These are phyloP conservation scores for Phytopythium ostracodes DNA, from an alignment of 352 stramenopile species.

Conservation along the genomic window DNA sequence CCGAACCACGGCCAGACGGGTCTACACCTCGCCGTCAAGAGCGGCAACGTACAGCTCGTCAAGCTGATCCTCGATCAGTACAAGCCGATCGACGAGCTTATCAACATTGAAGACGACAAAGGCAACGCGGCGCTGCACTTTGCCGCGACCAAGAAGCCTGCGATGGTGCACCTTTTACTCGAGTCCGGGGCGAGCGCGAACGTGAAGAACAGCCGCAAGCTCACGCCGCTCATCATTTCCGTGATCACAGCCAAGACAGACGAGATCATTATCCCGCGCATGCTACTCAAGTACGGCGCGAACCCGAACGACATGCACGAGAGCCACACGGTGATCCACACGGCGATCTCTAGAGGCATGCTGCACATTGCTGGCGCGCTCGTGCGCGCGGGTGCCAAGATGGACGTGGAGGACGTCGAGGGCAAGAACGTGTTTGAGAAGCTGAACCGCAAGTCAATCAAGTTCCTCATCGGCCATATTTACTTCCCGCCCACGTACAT, in stretches of 20 bases:
- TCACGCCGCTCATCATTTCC: constrained; percentile 84
- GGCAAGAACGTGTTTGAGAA: constrained; percentile 87
- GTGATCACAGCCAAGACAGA: constrained; percentile 85
- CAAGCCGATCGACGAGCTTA: constrained; percentile 70
- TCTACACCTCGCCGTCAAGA: constrained; percentile 80
- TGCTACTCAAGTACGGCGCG: constrained; percentile 85
- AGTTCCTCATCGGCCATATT: constrained; percentile 75
- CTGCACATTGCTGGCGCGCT: constrained; percentile 79
- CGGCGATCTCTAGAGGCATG: constrained; percentile 51
- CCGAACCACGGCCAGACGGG: constrained; percentile 83
- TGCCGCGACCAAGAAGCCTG: constrained; percentile 79
- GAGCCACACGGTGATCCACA: constrained; percentile 85
- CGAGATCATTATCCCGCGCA: constrained; percentile 79
- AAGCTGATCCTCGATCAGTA: constrained; percentile 84
- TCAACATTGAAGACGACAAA: constrained; percentile 86
- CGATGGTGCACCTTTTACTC: constrained; percentile 80
- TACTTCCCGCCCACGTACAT: constrained; percentile 88
- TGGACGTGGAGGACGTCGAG: constrained; percentile 84
- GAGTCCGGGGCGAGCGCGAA: constrained; percentile 77
- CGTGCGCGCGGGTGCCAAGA: constrained; percentile 78
- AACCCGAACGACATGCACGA: constrained; percentile 90
- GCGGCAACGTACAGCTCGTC: constrained; percentile 73
- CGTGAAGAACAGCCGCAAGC: constrained; percentile 83
- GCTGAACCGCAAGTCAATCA: constrained; percentile 62
- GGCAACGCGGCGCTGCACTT: constrained; percentile 86